Base-by-base conservation (phyloP, 805 yeast genomes). In the Naumovozyma castellii region DNA sequence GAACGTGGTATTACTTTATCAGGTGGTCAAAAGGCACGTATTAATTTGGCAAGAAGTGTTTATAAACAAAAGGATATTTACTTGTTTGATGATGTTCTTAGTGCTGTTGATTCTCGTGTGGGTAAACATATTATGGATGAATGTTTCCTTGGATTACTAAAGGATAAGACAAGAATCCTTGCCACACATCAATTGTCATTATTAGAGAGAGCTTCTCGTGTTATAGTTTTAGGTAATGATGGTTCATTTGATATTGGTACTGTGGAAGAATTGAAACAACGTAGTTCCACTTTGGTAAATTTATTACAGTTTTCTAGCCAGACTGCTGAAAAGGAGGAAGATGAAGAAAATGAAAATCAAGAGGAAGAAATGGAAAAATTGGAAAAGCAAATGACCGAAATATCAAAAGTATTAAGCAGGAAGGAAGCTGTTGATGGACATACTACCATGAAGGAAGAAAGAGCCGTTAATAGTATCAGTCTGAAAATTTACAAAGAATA, bases 1-100 rank as follows among this genome's bases (percentile, higher is more conserved):
- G 94, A 84, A 57, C 71, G 84, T 56, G 94, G 94, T 51, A 78
- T 84, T 36, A 83, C 92, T 0, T 62, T 84, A 32, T 80, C 90
- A n/a, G 94, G 94, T 41, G 94, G 94, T 38, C 94, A 84, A 57
- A 84, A 84, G 65, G 90, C 94, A 0, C 72, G 94, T 57, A 72
- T 84, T 39, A 75, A 76, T 53, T 63, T 84, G 43, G 94, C 94
- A 3, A 71, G 94, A 55, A 81, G 90, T 2, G 85, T 82, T 2
- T 84, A 84, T 53, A 75, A 79, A 12, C 68, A 76, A 19, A 71
- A 72, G 15, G 86, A 81, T 51, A 78, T 83, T 18, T 69, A 80
- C 32, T 59, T 84, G 37, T 61, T 84, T 38, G 94, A 84, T 55
- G 94, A 84, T 56, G 86, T 84, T 13, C 67, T 84, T 42, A 76